These are phyloP conservation scores for Penicillium crystallinum DNA, from an alignment of 495 filamentous ascomycete genomes.

Conservation along the genomic window DNA sequence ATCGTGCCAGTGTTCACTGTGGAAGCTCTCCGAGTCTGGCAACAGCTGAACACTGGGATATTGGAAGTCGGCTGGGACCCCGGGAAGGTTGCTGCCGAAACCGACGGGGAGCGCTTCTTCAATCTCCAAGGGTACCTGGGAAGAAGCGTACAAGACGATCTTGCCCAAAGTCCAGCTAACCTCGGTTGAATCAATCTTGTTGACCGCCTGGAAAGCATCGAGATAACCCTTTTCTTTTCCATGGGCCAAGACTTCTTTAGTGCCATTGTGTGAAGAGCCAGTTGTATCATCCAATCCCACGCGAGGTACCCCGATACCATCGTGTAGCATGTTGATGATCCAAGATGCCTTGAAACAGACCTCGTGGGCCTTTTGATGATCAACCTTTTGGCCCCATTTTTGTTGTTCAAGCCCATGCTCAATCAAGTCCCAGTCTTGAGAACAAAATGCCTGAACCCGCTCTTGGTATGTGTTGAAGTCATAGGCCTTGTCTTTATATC, in stretches of 20 bases:
- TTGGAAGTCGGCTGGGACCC: constrained; percentile 74
- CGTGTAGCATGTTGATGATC: constrained; percentile 93
- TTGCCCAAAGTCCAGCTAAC: constrained; percentile 98
- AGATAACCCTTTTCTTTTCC: constrained; percentile 76
- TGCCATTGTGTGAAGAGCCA: constrained; percentile 57
- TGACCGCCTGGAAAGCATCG: constrained; percentile 85
- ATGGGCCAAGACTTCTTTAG: constrained; percentile 63
- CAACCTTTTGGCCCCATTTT: constrained; percentile 74
- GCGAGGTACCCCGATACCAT: constrained; percentile 92
- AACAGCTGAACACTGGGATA: constrained; percentile 62
- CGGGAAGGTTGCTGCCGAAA: constrained; percentile 75
- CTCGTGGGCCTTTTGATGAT: constrained; percentile 67
- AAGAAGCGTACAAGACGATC: constrained; percentile 94
- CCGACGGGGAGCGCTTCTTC: constrained; percentile 69
- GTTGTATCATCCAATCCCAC: constrained; percentile 67
- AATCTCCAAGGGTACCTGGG: constrained; percentile 65
- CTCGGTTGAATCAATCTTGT: constrained; percentile 88
- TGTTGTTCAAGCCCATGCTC: constrained; percentile 54
- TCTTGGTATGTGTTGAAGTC: constrained; percentile 89
- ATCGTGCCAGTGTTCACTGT: constrained; percentile 70
- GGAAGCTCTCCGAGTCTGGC: constrained; percentile 39
- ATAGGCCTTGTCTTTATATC: constrained; percentile 76
- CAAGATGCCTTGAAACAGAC: constrained; percentile 98
- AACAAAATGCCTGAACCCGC: constrained; percentile 79
- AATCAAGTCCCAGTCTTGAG: constrained; percentile 73